Evolutionary conservation across 345 rosid genomes (phyloP).

Genomic region (Turnera subulata): DNA sequence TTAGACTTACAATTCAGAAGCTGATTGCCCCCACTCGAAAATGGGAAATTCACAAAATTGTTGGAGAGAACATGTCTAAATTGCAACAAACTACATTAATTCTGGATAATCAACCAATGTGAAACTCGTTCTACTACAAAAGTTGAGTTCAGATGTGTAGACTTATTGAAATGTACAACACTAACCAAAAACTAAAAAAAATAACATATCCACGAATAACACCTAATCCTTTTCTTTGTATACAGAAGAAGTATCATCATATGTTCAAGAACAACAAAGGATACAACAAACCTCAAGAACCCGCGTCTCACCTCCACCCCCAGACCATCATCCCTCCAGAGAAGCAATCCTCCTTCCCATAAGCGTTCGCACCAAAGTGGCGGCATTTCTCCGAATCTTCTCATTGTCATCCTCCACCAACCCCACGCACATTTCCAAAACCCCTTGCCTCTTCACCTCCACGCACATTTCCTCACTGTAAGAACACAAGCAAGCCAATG

Average conservation of each 20-base stretch:
- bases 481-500: constrained; percentile 61
- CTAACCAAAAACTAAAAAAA: constrained; percentile 14
- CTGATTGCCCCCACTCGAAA: background rate
- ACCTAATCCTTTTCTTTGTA: constrained; percentile 41
- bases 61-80: constrained; percentile 9
- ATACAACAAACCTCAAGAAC: constrained; percentile 29
- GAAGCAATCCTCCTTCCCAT: constrained; percentile 32
- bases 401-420: constrained; percentile 75
- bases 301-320: constrained; percentile 23
- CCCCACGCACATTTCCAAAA: constrained; percentile 57
- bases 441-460: constrained; percentile 51
- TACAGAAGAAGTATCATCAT: constrained; percentile 30
- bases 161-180: constrained; percentile 53
- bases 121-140: constrained; percentile 22
- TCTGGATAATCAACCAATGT: constrained; percentile 25
- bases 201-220: constrained; percentile 25
- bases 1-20: background rate
- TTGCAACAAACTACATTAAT: constrained; percentile 29
- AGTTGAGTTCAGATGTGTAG: constrained; percentile 17
- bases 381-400: constrained; percentile 71
- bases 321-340: constrained; percentile 7
- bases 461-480: constrained; percentile 37
- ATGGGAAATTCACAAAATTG: background rate
- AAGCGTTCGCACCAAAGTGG: constrained; percentile 57
- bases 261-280: constrained; percentile 26